Percentiles rank a stretch among this genome's conserved stretches.
Evolutionary conservation across 768 basidiomycete species (phyloP).

Genomic region (Boletus rufocinnamomeus): DNA sequence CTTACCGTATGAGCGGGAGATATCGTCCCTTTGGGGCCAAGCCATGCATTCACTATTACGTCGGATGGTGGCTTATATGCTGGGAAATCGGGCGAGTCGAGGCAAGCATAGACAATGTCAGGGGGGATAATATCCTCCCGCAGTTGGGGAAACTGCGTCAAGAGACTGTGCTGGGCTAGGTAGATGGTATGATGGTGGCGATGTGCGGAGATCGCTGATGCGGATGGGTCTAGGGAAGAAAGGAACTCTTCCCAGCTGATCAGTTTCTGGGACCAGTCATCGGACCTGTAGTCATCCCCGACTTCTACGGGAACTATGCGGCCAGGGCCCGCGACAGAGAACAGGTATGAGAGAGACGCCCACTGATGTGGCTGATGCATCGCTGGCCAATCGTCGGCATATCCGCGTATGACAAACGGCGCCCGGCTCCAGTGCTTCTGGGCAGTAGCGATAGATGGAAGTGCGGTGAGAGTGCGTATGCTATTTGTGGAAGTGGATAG

Average conservation of each 20-base stretch:
- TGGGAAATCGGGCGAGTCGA: conserved; percentile 45
- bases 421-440: conserved; percentile 40
- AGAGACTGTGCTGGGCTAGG: conserved; percentile 88
- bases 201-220: conserved; percentile 21
- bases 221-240: conserved; percentile 35
- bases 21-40: conserved; percentile 75
- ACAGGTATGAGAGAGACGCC: conserved; percentile 69
- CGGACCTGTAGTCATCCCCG: conserved; percentile 77
- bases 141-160: conserved; percentile 81
- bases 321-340: conserved; percentile 70
- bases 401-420: conserved; percentile 77
- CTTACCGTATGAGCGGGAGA: conserved; percentile 89
- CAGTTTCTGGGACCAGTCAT: conserved; percentile 80
- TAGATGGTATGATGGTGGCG: conserved; percentile 51
- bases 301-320: conserved; percentile 90
- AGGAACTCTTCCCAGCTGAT: conserved; percentile 81
- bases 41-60: conserved; percentile 75
- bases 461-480: conserved; percentile 44
- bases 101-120: conserved; percentile 80
- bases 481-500: conserved; percentile 20
- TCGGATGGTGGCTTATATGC: conserved; percentile 66
- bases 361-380: conserved; percentile 62
- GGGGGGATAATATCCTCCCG: conserved; percentile 78
- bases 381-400: conserved; percentile 78
- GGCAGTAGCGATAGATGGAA: conserved; percentile 64